Base-by-base conservation (phyloP, 768 basidiomycete species). In the Pholiota conissans region DNA sequence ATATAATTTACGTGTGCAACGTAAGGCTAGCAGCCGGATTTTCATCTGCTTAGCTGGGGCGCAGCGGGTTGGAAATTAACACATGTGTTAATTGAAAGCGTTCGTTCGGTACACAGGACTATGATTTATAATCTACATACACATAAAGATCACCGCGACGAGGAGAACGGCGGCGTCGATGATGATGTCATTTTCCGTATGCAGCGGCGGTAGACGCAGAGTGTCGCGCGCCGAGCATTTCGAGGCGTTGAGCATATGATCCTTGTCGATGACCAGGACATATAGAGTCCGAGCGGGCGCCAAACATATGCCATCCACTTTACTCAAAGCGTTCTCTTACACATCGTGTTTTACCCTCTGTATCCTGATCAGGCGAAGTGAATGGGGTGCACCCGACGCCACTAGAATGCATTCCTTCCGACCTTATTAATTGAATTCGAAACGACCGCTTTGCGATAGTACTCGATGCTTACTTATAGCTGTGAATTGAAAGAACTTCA, bases 131-230 rank as follows among this genome's bases (percentile, higher is more conserved):
- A n/a, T n/a, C n/a, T n/a, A n/a, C n/a, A n/a, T n/a, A n/a, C n/a
- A n/a, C n/a, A n/a, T n/a, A n/a, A n/a, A n/a, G n/a, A n/a, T n/a
- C n/a, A n/a, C n/a, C n/a, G n/a, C n/a, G n/a, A n/a, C n/a, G n/a
- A 32, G 30, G 30, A 32, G 7, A 13, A 32, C 30, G 30, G 22
- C 18, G 55, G 51, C 46, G 20, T 27, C 29, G 42, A 11, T 22
- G 57, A 49, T 61, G 56, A 61, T 50, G 34, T 63, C 49, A 48
- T 16, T 42, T 51, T 60, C 62, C 55, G 59, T 57, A 39, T 49
- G 48, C 29, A 42, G 61, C 22, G 42, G 22, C 22, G 7, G 42
- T 32, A 32, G 30, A 45, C 42, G 42, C 42, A 45, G 22, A 24
- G 6, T 22, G 22, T 45, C 9, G 42, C 20, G n/a, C 42, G 42